These are phyloP conservation scores for Fraxinus anomala DNA, from an alignment of 257 asterid species.

Conservation along the genomic window DNA sequence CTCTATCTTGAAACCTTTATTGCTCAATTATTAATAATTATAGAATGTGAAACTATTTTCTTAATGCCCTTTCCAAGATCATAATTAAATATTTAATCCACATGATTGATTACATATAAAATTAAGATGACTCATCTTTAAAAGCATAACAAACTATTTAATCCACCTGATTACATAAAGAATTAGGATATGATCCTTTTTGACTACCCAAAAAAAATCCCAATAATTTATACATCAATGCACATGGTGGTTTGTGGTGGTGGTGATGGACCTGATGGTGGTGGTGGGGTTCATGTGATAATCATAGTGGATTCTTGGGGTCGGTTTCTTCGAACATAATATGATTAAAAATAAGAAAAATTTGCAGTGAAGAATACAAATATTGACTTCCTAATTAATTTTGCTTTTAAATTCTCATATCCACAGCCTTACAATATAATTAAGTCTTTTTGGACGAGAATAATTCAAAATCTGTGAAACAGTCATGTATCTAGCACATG, in stretches of 20 bases:
- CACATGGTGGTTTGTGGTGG: conserved; percentile 51
- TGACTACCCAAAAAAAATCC: conserved; percentile 17
- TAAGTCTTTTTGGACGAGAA: too few relatives aligned
- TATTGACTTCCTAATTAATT: background rate
- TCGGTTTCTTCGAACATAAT: conserved; percentile 23
- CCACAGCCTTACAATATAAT: too few relatives aligned
- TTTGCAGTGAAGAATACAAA: background rate
- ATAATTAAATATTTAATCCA: conserved; percentile 7
- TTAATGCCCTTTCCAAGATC: conserved; percentile 5
- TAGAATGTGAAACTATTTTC: conserved; percentile 16
- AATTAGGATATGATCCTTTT: conserved; percentile 31
- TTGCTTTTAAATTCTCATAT: too few relatives aligned
- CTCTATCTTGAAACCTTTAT: conserved; percentile 24
- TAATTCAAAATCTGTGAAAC: too few relatives aligned
- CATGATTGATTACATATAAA: conserved; percentile 12
- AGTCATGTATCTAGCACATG: too few relatives aligned
- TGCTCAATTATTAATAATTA: conserved; percentile 8
- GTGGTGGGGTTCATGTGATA: conserved; percentile 54
- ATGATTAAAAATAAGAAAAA: background rate
- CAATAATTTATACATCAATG: conserved; percentile 29
- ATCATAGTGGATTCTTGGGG: conserved; percentile 47
- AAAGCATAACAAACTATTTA: background rate
- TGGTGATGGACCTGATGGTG: background rate
- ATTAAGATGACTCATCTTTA: conserved; percentile 28
- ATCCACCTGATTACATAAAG: background rate